Evolutionary conservation across 352 stramenopile species (phyloP), one percentile per base, ranked within the genome.

Genomic region (Thalassiosira mediterranea): DNA sequence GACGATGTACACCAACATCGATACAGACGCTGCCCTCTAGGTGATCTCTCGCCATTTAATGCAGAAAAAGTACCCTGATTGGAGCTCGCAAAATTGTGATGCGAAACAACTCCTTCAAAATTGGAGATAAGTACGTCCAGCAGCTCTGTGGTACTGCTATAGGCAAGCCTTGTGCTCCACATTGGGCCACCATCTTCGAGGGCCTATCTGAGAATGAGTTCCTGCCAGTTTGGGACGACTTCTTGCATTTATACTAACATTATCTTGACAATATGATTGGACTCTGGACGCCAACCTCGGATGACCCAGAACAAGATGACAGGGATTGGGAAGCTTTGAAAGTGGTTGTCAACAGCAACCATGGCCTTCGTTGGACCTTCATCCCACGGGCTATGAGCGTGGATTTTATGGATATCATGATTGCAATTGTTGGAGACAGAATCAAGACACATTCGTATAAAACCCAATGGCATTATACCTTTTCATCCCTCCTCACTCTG

Each of bases 1-100:
- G 17, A 52, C 68, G 54, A 80, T 84, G 69, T 80, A 84, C 52
- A 72, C 68, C 11, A 76, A 76, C 52, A 84, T 80, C 21, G 32
- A 64, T 15, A 73, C 63, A 4, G 17, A 76, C 10, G 34, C 17
- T 52, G 32, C 49, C 19, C 56, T 76, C 19, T 8, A 4, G 25
- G 21, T 49, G 1, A 66, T 77, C n/a, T 29, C 25, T n/a, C 10
- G 17, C 3, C 77, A 61, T 23, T 19, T 81, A 0, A 23, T 46
- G 21, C 4, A 26, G 3, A 25, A 53, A 0, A 29, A 17, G 3
- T 48, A 19, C 56, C 11, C 32, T 73, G 4, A 58, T 71, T 29
- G 38, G 32, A 19, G 75, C 57, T 11, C 19, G 73, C 0, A 13
- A 44, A 1, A 53, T 79, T 1, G 37, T 79, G 15, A 60, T 79